phyloP scores from a whole-genome alignment of 2,329 filamentous ascomycete species.

The Neofusicoccum kwambonambiense region DNA sequence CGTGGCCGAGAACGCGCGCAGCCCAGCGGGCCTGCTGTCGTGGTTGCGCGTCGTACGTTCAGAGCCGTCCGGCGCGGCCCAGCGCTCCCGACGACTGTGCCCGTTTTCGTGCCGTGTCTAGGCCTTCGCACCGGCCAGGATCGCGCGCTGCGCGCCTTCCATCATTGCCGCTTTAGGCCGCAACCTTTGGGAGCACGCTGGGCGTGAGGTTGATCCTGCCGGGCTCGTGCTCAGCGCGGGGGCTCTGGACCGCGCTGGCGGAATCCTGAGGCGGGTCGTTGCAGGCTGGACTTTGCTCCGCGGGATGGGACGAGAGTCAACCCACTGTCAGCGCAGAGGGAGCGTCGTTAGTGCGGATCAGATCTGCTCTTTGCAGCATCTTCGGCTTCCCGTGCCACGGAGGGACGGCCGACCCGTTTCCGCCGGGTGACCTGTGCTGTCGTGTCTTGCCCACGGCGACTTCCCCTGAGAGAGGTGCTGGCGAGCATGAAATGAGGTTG shows the following conservation, averaged over 20 bases:
- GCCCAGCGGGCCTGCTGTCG: neutral
- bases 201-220: neutral
- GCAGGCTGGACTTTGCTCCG: neutral
- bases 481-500: slow-evolving; percentile 1
- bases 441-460: neutral
- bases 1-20: neutral
- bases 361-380: neutral
- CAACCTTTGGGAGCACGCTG: neutral
- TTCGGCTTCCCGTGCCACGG: neutral
- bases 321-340: neutral
- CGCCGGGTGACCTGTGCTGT: neutral
- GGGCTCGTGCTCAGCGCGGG: slow-evolving; percentile 3
- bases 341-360: neutral
- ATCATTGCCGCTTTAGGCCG: neutral
- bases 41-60: neutral
- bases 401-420: neutral
- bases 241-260: neutral
- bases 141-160: neutral
- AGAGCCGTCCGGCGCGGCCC: neutral
- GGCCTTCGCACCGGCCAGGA: neutral
- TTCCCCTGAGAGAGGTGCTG: neutral
- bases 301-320: neutral
- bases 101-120: neutral
- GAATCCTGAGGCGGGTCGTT: neutral
- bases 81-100: neutral